Evolutionary conservation across 495 filamentous ascomycete species (phyloP), one percentile per base, ranked within the genome.

Genomic region (Daldinia loculata): DNA sequence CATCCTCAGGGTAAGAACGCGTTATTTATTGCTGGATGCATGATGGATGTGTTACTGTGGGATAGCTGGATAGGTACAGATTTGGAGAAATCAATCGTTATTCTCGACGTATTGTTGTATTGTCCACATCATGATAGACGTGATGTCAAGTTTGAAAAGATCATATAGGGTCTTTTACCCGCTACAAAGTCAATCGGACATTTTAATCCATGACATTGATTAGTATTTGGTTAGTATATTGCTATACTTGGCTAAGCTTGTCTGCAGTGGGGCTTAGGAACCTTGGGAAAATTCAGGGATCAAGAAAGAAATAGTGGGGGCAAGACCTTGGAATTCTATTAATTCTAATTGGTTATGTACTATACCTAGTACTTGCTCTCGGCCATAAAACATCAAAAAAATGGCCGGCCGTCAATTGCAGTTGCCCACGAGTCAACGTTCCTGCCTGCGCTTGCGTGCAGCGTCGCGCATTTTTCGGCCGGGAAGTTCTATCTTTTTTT

Each of bases 371-470:
- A 27, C 38, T 60, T 60, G 5, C 15, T 57, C 50, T 69, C 65
- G 70, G 70, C 26, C 66, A 69, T 65, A 69, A 65, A 68, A 65
- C 61, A 36, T 36, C n/a, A 19, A 34, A 56, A 56, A 56, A 56
- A 56, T 36, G 53, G 30, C 53, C 53, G 53, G 9, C 12, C 50
- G 15, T 53, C 50, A 30, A 53, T 53, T 53, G 22, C 50, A 53
- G 45, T 51, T 24, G 52, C 52, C 52, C 52, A n/a, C 52, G 17
- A 26, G 64, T 48, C 39, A 19, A 59, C 19, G 55, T 55, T 7
- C 50, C 50, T 71, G 63, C 61, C 50, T 71, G 69, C 61, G 58
- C 63, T 66, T 66, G 53, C 69, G 38, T 73, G 57, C 65, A 75
- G 62, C 43, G 51, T 43, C 50, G 30, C 61, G 43, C 51, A 59